Conservation (phyloP, 1,284 basidiomycete genomes). For the Pyrrhoderma noxium region DNA sequence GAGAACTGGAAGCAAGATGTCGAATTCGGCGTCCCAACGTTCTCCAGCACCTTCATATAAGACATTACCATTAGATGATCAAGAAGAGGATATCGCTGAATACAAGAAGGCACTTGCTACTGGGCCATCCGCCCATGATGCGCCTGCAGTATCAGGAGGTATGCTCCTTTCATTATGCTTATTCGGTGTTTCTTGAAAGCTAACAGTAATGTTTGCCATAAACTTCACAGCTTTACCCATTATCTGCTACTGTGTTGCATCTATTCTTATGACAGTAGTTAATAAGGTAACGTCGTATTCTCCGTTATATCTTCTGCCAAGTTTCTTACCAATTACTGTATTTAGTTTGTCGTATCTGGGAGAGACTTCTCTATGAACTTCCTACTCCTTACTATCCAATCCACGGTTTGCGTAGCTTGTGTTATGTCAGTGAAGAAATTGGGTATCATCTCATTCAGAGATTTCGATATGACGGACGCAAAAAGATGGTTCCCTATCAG, state of each 20-base stretch:
- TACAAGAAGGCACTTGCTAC: conserved; percentile 57
- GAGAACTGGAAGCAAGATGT: no score
- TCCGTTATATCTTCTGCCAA: neutral
- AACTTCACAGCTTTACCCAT: conserved; percentile 60
- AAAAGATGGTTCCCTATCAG: conserved; percentile 95
- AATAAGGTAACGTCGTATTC: conserved; percentile 72
- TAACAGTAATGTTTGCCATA: conserved; percentile 4
- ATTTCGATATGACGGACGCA: conserved; percentile 80
- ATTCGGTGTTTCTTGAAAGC: neutral
- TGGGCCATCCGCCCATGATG: conserved; percentile 34
- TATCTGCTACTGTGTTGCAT: conserved; percentile 86
- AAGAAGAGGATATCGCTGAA: conserved; percentile 46
- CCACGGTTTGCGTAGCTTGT: conserved; percentile 75
- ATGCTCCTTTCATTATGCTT: conserved; percentile 18
- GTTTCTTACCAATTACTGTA: neutral
- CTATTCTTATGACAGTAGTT: conserved; percentile 96
- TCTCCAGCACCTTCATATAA: conserved; percentile 13
- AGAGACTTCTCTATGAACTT: conserved; percentile 96
- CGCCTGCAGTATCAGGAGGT: conserved; percentile 34
- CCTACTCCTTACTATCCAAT: conserved; percentile 89
- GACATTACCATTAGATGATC: conserved; percentile 9
- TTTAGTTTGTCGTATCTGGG: conserved; percentile 91
- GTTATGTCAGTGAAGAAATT: conserved; percentile 70
- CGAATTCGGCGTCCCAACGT: conserved; percentile 7
- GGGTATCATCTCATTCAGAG: conserved; percentile 85